These are phyloP conservation scores for Penicillium coffeae DNA, from an alignment of 495 filamentous ascomycete genomes.

Conservation along the genomic window DNA sequence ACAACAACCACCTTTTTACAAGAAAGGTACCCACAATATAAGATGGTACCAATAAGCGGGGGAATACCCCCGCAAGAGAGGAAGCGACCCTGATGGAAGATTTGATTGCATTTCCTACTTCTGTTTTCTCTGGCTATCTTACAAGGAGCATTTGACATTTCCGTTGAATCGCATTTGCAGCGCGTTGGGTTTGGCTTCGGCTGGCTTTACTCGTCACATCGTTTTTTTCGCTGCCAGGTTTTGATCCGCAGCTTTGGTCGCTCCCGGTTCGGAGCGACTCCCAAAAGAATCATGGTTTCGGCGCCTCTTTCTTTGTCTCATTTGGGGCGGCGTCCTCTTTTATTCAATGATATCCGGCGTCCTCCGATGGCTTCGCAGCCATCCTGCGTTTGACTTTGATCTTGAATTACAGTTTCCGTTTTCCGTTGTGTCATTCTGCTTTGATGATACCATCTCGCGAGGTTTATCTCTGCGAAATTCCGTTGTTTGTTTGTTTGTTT, in stretches of 20 bases:
- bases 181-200: conserved; percentile 26
- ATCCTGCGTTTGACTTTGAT: conserved; percentile 16
- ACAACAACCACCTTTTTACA: neutral
- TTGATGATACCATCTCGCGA: conserved; percentile 47
- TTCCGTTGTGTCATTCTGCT: conserved; percentile 33
- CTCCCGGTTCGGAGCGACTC: conserved; percentile 12
- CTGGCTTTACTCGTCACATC: conserved; percentile 23
- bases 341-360: conserved; percentile 15
- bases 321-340: conserved; percentile 30
- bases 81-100: neutral
- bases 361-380: conserved; percentile 8
- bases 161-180: conserved; percentile 29
- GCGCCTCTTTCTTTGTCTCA: conserved; percentile 21
- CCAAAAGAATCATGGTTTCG: conserved; percentile 28
- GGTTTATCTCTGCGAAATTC: conserved; percentile 4
- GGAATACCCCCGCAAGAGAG: neutral
- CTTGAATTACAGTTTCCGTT: too few relatives aligned
- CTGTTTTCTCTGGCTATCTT: conserved; percentile 8
- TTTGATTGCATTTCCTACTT: conserved; percentile 5
- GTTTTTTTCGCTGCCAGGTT: conserved; percentile 7
- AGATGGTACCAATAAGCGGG: neutral
- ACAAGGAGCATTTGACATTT: conserved; percentile 20
- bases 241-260: conserved; percentile 8
- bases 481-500: neutral
- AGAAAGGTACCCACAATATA: neutral